These are phyloP conservation scores for Geotrichum restrictum DNA, from an alignment of 1,139 yeast genomes.

Conservation along the genomic window DNA sequence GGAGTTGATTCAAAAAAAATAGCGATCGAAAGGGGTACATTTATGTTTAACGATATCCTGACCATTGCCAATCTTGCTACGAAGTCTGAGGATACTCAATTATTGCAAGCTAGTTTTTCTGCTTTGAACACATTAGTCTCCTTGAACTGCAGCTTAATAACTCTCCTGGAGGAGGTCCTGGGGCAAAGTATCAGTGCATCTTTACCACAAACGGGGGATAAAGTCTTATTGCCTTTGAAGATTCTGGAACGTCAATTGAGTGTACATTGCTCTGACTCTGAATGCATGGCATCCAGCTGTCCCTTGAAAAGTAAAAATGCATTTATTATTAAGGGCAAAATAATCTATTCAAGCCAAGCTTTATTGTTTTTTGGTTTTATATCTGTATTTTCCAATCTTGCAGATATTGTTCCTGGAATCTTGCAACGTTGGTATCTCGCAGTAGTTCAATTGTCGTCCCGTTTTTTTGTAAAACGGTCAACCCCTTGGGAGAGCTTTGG, in stretches of 20 bases:
- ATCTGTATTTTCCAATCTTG: conserved; percentile 49
- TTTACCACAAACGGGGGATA: no score
- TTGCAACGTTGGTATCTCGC: conserved; percentile 64
- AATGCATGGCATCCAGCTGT: no score
- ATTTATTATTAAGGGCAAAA: no score
- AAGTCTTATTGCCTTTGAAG: no score
- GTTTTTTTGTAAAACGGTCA: conserved; percentile 42
- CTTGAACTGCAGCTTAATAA: conserved; percentile 57
- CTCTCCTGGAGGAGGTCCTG: conserved; percentile 46
- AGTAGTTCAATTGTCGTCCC: conserved; percentile 46
- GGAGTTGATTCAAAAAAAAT: conserved; percentile 61
- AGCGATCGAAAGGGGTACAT: conserved; percentile 42
- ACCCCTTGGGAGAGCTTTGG: conserved; percentile 34
- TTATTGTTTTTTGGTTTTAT: conserved; percentile 53
- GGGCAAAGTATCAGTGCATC: conserved; percentile 47
- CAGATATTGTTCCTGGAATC: conserved; percentile 56
- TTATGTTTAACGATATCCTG: conserved; percentile 40
- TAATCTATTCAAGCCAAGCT: no score
- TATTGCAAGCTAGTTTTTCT: conserved; percentile 48
- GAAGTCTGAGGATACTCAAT: conserved; percentile 13
- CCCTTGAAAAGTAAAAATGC: no score
- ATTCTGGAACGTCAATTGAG: no score
- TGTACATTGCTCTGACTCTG: no score
- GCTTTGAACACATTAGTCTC: conserved; percentile 66
- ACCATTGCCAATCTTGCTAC: conserved; percentile 17